phyloP scores from a whole-genome alignment of 345 rosid species.

The Syzygium aqueum region DNA sequence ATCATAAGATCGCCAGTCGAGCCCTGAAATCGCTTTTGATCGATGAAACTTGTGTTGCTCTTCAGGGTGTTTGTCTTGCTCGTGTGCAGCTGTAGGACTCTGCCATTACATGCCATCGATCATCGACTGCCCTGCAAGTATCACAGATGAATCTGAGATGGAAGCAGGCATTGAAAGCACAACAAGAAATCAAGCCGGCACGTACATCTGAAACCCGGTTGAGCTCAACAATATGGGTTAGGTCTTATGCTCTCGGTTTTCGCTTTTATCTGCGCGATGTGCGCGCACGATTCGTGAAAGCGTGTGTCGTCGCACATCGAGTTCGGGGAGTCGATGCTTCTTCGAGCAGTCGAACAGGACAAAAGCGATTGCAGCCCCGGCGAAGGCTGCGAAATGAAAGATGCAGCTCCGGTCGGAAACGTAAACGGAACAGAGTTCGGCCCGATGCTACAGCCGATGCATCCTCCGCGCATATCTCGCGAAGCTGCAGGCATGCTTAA shows the following conservation, averaged over 20 bases:
- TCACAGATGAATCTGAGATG: neutral
- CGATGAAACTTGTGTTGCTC: neutral
- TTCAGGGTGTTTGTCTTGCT: neutral
- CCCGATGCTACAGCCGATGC: too few relatives aligned
- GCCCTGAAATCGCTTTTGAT: neutral
- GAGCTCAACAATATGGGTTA: neutral
- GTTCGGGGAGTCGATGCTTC: neutral
- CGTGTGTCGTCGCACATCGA: fast-evolving
- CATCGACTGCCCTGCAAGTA: fast-evolving
- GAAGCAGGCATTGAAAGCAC: neutral
- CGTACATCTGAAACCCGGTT: fast-evolving
- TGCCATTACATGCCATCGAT: neutral
- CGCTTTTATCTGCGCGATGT: neutral
- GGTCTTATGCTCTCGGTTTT: neutral
- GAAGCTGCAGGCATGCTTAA: too few relatives aligned
- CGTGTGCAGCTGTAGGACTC: neutral
- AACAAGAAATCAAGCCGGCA: neutral
- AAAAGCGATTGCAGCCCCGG: too few relatives aligned
- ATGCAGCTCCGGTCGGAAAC: fast-evolving
- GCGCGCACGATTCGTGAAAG: fast-evolving
- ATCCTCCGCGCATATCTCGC: too few relatives aligned
- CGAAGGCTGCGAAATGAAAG: neutral
- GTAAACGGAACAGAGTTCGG: neutral
- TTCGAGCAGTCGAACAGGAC: too few relatives aligned
- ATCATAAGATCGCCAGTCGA: neutral